Conservation (phyloP, 768 basidiomycete species). For the Tephrocybe sp. region DNA sequence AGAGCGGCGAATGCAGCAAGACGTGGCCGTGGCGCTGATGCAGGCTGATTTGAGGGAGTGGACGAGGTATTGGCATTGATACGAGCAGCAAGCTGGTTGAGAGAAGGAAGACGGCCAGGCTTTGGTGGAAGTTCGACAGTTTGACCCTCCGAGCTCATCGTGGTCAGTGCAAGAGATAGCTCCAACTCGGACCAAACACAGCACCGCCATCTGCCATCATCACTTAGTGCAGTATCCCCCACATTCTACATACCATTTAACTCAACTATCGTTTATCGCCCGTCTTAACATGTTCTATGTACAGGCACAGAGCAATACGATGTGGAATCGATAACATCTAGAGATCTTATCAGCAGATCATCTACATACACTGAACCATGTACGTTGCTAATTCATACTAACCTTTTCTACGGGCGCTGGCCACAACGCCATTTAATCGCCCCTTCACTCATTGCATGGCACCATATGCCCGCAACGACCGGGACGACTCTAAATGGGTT, state of each 20-base stretch:
- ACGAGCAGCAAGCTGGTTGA: conserved; percentile 80
- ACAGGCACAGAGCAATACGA: too few species aligned
- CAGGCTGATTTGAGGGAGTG: conserved; percentile 20
- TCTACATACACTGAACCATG: too few species aligned
- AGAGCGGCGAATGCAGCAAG: conserved; percentile 70
- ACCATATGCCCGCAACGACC: too few species aligned
- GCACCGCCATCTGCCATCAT: conserved; percentile 14
- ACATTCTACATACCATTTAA: not conserved
- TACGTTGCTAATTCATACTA: too few species aligned
- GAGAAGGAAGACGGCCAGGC: conserved; percentile 56
- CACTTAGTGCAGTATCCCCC: not conserved
- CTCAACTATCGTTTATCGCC: not conserved
- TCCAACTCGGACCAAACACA: conserved; percentile 12
- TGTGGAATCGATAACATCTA: too few species aligned
- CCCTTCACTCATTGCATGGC: too few species aligned
- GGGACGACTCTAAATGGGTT: too few species aligned
- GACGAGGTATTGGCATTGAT: conserved; percentile 48
- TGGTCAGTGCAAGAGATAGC: conserved; percentile 14
- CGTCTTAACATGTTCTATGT: too few species aligned
- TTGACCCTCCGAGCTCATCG: conserved; percentile 19
- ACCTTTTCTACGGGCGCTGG: too few species aligned
- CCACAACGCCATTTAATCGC: too few species aligned
- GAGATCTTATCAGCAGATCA: too few species aligned
- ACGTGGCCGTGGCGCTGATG: conserved; percentile 56
- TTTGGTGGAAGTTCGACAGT: conserved; percentile 15